Conservation (phyloP, 495 filamentous ascomycete genomes). For the Neurospora pannonica region DNA sequence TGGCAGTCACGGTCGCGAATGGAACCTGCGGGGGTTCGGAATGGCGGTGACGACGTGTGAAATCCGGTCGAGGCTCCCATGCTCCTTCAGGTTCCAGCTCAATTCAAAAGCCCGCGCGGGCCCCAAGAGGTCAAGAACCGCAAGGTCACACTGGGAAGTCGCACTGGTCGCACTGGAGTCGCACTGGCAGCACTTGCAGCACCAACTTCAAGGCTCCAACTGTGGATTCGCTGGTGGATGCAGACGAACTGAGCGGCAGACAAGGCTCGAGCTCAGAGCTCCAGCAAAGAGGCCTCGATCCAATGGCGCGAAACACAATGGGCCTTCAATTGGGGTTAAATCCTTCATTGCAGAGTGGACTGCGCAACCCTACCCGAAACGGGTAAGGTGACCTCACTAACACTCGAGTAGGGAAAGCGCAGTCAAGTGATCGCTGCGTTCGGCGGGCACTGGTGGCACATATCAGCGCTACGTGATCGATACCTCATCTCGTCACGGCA, state of each 20-base stretch:
- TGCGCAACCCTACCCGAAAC: background rate
- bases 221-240: background rate
- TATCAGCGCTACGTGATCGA: background rate
- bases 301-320: background rate
- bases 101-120: background rate
- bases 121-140: background rate
- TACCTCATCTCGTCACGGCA: background rate
- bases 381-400: background rate
- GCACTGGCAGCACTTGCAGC: background rate
- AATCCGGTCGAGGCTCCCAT: conserved; percentile 9
- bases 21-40: conserved; percentile 6
- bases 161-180: background rate
- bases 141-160: background rate
- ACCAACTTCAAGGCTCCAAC: background rate
- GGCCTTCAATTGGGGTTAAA: background rate
- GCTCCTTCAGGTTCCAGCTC: background rate
- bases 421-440: background rate
- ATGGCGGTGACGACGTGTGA: conserved; percentile 28
- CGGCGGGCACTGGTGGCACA: background rate
- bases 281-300: background rate
- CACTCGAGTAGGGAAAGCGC: background rate
- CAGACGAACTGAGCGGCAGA: background rate
- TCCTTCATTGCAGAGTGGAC: background rate
- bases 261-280: background rate
- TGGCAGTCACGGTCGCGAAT: conserved; percentile 10